A percentile compares a stretch with the other conserved stretches of the same genome.
phyloP scores from a whole-genome alignment of 2,329 filamentous ascomycete genomes.

The Cadophora luteo-olivacea region DNA sequence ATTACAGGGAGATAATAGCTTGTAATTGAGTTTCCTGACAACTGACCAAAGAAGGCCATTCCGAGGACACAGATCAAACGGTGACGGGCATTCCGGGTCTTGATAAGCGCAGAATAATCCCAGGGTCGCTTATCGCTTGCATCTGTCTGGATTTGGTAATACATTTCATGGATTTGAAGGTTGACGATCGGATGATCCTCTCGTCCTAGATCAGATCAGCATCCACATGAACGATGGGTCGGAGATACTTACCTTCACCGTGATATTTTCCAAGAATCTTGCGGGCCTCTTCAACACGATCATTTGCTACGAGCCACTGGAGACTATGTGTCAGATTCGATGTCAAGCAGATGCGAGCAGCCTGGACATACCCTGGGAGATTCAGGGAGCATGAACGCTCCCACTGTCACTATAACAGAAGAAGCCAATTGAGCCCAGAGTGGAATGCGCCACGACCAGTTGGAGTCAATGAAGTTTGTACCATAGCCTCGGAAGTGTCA shows the following conservation, averaged over 20 bases:
- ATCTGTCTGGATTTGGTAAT: slow-evolving; percentile 37
- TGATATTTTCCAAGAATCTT: slow-evolving; percentile 64
- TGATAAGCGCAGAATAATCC: slow-evolving; percentile 42
- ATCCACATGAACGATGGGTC: background rate
- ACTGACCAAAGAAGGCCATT: slow-evolving; percentile 48
- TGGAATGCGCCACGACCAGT: slow-evolving; percentile 44
- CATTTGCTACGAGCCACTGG: slow-evolving; percentile 60
- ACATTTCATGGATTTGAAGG: slow-evolving; percentile 42
- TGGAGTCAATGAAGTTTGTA: slow-evolving; percentile 29
- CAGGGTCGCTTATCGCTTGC: slow-evolving; percentile 44
- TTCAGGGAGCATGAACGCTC: slow-evolving; percentile 59
- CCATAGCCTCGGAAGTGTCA: slow-evolving; percentile 25
- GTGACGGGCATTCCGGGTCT: slow-evolving; percentile 37
- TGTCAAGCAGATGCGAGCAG: background rate
- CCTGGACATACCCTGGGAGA: slow-evolving; percentile 50
- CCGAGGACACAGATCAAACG: slow-evolving; percentile 44
- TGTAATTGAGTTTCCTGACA: slow-evolving; percentile 28
- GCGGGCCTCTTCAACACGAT: slow-evolving; percentile 61
- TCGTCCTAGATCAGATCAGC: slow-evolving; percentile 19
- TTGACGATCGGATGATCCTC: slow-evolving; percentile 40
- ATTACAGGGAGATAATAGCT: slow-evolving; percentile 39
- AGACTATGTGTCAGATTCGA: background rate
- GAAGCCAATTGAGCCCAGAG: slow-evolving; percentile 44
- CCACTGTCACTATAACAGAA: slow-evolving; percentile 37
- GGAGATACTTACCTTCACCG: slow-evolving; percentile 48